Evolutionary conservation across 2,329 filamentous ascomycete genomes (phyloP).

Genomic region (Calonectria naviculata): DNA sequence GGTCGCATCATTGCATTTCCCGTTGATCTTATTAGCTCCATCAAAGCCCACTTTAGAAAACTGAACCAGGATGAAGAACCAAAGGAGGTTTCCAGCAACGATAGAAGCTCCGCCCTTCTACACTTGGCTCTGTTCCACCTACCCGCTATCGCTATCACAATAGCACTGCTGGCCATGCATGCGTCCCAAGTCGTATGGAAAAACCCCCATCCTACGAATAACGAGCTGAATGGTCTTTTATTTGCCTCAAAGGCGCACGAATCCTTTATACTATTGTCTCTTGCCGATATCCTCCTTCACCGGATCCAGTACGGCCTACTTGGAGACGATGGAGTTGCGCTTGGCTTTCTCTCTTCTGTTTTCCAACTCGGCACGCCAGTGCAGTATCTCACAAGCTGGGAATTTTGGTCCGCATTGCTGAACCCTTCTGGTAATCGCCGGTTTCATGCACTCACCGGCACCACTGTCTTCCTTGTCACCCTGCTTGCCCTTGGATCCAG

Average conservation of each 20-base stretch:
- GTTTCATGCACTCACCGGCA: not conserved
- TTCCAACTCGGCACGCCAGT: slow-evolving; percentile 10
- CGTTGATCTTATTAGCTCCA: no score
- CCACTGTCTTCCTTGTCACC: not conserved
- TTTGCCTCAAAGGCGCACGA: slow-evolving; percentile 19
- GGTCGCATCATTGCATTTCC: no score
- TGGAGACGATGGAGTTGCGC: not conserved
- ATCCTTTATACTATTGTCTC: slow-evolving; percentile 3
- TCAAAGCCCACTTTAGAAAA: not conserved
- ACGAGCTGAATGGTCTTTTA: not conserved
- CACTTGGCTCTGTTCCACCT: not conserved
- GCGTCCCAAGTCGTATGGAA: not conserved
- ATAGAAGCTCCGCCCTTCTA: not conserved
- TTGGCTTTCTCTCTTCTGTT: slow-evolving; percentile 5
- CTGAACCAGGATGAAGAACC: not conserved
- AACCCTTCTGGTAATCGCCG: not conserved
- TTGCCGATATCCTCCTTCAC: no score
- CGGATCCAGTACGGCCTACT: not conserved
- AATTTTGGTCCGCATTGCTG: slow-evolving; percentile 4
- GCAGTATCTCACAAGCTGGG: not conserved
- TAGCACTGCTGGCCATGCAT: not conserved
- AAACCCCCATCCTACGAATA: not conserved
- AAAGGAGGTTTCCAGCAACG: not conserved
- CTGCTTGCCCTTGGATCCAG: not conserved
- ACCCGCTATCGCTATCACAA: not conserved